Percentiles rank a stretch among this genome's conserved stretches.
These are phyloP conservation scores for Penicillium ucsense DNA, from an alignment of 495 filamentous ascomycete genomes.

Conservation along the genomic window DNA sequence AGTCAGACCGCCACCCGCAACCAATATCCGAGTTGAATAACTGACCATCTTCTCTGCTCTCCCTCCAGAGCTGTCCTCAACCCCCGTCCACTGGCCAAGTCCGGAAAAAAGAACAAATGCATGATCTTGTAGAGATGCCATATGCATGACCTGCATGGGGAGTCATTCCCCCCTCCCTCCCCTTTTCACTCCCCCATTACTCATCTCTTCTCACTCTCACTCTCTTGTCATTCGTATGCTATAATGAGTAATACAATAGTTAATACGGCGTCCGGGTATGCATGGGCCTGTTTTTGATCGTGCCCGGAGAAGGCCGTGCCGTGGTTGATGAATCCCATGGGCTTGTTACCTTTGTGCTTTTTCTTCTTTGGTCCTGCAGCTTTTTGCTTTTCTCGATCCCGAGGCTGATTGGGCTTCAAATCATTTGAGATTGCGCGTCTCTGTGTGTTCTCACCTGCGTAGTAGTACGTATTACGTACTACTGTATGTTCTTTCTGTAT, in stretches of 20 bases:
- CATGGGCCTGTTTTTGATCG: slow-evolving; percentile 12
- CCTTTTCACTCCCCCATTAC: too few relatives aligned
- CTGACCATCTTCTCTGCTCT: not conserved
- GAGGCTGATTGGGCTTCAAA: not conserved
- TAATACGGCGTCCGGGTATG: slow-evolving; percentile 38
- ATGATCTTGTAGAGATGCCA: slow-evolving; percentile 53
- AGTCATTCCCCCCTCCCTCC: too few relatives aligned
- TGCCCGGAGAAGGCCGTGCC: slow-evolving; percentile 1
- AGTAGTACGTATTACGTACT: too few relatives aligned
- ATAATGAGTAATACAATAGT: slow-evolving; percentile 35
- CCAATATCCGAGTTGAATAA: not conserved
- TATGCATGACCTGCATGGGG: slow-evolving; percentile 2
- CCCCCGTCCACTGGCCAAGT: slow-evolving; percentile 54
- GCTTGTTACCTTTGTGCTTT: slow-evolving; percentile 10
- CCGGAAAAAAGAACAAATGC: slow-evolving; percentile 62
- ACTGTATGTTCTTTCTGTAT: too few relatives aligned
- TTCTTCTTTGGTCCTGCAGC: not conserved
- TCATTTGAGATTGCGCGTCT: not conserved
- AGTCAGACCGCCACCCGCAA: too few relatives aligned
- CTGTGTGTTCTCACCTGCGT: not conserved
- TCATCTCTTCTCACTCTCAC: not conserved
- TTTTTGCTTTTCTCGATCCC: not conserved
- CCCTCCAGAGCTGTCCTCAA: slow-evolving; percentile 66
- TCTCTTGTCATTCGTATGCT: slow-evolving; percentile 19
- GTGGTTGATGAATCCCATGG: slow-evolving; percentile 23